Conservation (phyloP, 306 rosid genomes). For the Quercus bicolor region DNA sequence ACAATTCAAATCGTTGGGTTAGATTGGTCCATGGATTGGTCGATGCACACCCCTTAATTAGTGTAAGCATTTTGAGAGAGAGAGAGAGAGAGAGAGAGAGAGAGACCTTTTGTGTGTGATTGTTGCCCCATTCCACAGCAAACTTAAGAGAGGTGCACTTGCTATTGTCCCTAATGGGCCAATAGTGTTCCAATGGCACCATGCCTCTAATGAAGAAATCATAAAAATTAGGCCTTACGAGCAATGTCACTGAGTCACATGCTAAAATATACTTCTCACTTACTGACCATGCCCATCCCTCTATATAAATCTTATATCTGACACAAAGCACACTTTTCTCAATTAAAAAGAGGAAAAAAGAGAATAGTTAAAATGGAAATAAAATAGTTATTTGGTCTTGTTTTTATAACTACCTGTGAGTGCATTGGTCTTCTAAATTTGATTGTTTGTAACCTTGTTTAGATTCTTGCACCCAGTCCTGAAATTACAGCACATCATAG, state of each 20-base stretch:
- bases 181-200: conserved; percentile 63
- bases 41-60: too few relatives aligned
- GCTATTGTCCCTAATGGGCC: conserved; percentile 57
- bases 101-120: conserved; percentile 39
- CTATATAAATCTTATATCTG: conserved; percentile 70
- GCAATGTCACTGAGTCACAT: conserved; percentile 56
- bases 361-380: not conserved
- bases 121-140: conserved; percentile 84
- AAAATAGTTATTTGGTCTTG: not conserved
- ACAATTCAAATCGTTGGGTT: too few relatives aligned
- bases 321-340: not conserved
- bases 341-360: not conserved
- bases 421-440: conserved; percentile 71
- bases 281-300: conserved; percentile 84
- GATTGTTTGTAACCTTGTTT: conserved; percentile 65
- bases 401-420: conserved; percentile 29
- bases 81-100: not conserved
- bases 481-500: not conserved
- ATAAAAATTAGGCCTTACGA: conserved; percentile 46
- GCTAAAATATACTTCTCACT: conserved; percentile 80
- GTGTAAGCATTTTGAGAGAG: not conserved
- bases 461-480: conserved; percentile 80
- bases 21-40: too few relatives aligned
- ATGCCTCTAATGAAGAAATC: conserved; percentile 71
- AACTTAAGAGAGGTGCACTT: conserved; percentile 69